phyloP scores from a whole-genome alignment of 257 asterid species.

The Oldenlandia corymbosa region DNA sequence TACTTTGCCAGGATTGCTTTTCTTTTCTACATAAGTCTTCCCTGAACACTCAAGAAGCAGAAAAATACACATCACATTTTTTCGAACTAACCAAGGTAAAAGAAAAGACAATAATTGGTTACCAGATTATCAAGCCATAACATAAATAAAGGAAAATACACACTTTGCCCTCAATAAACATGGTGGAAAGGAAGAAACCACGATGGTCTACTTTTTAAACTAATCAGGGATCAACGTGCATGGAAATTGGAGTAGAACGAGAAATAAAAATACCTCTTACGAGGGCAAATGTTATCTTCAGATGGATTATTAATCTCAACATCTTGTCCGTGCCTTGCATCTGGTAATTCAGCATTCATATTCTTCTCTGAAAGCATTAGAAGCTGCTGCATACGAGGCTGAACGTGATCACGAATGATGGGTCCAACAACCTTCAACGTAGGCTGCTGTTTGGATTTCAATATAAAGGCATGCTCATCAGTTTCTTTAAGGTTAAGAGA shows the following conservation, averaged over 20 bases:
- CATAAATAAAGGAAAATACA: too few species aligned
- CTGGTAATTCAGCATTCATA: constrained; percentile 34
- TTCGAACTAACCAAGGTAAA: background rate
- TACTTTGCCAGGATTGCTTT: background rate
- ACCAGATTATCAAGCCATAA: too few species aligned
- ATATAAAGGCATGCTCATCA: constrained; percentile 54
- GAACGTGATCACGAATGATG: constrained; percentile 40
- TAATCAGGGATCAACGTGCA: background rate
- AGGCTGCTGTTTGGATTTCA: constrained; percentile 57
- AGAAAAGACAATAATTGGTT: too few species aligned
- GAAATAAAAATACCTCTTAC: constrained; percentile 20
- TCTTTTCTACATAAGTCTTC: background rate
- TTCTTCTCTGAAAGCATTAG: constrained; percentile 29
- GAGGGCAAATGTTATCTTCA: constrained; percentile 32
- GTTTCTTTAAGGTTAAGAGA: constrained; percentile 69
- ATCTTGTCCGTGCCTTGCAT: constrained; percentile 26
- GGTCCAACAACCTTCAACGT: constrained; percentile 74
- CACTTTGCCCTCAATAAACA: too few species aligned
- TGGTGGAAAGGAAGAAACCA: background rate
- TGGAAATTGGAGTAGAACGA: too few species aligned
- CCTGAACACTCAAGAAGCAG: background rate
- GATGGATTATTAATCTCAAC: constrained; percentile 26
- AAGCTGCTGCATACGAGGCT: constrained; percentile 32
- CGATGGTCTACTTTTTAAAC: background rate
- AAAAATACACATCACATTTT: background rate